These are phyloP conservation scores for Hansfordia pulvinata DNA, from an alignment of 2,329 filamentous ascomycete species.

Conservation along the genomic window DNA sequence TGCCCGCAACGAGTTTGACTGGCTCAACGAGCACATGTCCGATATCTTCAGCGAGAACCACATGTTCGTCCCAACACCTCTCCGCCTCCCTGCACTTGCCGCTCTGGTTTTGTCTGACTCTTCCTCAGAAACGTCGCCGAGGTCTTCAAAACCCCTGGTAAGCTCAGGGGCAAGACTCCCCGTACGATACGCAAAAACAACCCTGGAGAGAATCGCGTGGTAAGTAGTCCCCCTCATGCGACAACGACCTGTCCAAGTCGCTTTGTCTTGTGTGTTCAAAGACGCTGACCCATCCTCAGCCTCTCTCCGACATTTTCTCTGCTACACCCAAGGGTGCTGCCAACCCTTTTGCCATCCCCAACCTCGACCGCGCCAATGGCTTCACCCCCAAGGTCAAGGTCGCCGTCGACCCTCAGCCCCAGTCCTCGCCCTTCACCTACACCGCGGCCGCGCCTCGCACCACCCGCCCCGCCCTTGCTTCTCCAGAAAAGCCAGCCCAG, in stretches of 20 bases:
- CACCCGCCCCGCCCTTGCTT: conserved; percentile 17
- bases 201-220: conserved; percentile 44
- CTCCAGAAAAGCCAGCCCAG: conserved; percentile 17
- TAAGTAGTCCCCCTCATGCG: conserved; percentile 36
- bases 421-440: conserved; percentile 16
- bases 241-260: no score
- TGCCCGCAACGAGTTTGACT: conserved; percentile 87
- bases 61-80: conserved; percentile 46
- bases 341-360: conserved; percentile 38
- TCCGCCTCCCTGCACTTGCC: conserved; percentile 1
- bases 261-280: conserved; percentile 1
- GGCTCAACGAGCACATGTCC: conserved; percentile 97
- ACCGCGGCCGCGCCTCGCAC: conserved; percentile 19
- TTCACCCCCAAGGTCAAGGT: conserved; percentile 45
- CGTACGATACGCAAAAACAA: conserved; percentile 52
- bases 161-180: conserved; percentile 69
- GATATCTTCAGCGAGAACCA: conserved; percentile 82
- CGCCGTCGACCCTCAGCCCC: conserved; percentile 34
- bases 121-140: conserved; percentile 68
- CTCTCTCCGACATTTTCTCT: conserved; percentile 45
- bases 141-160: conserved; percentile 89
- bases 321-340: conserved; percentile 38
- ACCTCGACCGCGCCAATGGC: conserved; percentile 32
- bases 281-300: conserved; percentile 26
- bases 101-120: conserved; percentile 13